Base-by-base conservation (phyloP, 257 asterid genomes). In the Parsonsia alboflavescens region DNA sequence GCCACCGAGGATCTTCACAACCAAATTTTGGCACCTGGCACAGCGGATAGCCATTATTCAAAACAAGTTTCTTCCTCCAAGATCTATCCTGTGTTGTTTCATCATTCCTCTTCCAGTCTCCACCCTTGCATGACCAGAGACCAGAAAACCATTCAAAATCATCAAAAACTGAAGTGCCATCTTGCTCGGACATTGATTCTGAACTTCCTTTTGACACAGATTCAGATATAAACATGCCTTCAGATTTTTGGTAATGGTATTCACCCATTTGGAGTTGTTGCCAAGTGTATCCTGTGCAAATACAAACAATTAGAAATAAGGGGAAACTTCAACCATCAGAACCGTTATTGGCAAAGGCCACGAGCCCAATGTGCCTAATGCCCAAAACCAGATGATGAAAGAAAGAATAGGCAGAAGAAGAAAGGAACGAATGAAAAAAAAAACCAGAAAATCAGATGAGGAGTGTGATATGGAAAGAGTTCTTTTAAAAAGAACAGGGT, bases 71-170 rank as follows among this genome's bases (percentile, higher is more conserved):
- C 87, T 85, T 90, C 83, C 84, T 95, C 90, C 85, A 88, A 49
- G 77, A 72, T 86, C 80, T 87, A 79, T 91, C 99, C 76, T 79
- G 92, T 66, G 86, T 62, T 80, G 84, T 79, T 80, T 92, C 99
- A 75, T 95, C 98, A 22, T 71, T 88, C 88, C 93, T 90, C 90
- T 80, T 88, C 99, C 99, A 95, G 81, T 95, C 99, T 73, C 97
- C 91, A 65, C 99, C 98, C 85, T 86, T 92, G 80, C 96, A 89
- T 68, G 91, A 86, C 98, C 98, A 95, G 44, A 78, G 84, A 65
- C 96, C 90, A 80, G 91, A 88, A 83, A 89, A 87, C 72, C 77
- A 77, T 78, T 74, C 96, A 76, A 75, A 71, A 74, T 82, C 73
- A 58, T 87, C 77, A 83, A 45, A 86, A 77, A 75, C 67, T 74